A percentile compares a stretch with the other conserved stretches of the same genome.
phyloP scores from a whole-genome alignment of 441 rosid species.

The Adansonia rubrostipa region DNA sequence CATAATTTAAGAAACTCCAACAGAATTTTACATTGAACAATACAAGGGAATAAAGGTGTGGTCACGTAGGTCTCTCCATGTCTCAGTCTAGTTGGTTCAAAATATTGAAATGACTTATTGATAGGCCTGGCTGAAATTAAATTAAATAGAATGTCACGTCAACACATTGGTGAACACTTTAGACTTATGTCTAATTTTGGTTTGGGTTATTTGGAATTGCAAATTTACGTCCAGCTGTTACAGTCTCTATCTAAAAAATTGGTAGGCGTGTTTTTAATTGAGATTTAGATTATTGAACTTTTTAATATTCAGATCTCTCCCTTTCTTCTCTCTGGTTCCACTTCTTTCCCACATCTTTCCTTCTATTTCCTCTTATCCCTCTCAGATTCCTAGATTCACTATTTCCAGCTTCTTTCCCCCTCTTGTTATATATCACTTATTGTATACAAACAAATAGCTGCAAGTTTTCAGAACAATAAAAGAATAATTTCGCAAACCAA shows the following conservation, averaged over 20 bases:
- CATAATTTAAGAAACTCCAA: neutral
- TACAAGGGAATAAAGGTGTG: neutral
- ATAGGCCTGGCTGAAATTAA: neutral
- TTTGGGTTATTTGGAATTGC: conserved; percentile 3
- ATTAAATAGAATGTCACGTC: neutral
- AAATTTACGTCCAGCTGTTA: neutral
- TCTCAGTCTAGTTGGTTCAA: neutral
- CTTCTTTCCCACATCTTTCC: neutral
- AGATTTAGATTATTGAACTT: neutral
- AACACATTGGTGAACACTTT: neutral
- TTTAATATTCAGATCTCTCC: conserved; percentile 6
- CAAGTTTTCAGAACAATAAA: neutral
- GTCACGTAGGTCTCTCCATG: neutral
- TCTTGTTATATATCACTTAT: conserved; percentile 3
- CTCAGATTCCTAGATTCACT: neutral
- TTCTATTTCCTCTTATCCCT: neutral
- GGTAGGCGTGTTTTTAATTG: neutral
- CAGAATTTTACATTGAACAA: neutral
- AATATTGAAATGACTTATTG: neutral
- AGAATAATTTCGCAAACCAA: neutral
- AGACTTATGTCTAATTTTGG: neutral
- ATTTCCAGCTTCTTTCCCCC: neutral
- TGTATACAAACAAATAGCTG: neutral
- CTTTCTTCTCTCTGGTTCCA: conserved; percentile 2
- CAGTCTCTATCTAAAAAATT: neutral